These are phyloP conservation scores for Leccinellum luteum DNA, from an alignment of 768 basidiomycete species.

Conservation along the genomic window DNA sequence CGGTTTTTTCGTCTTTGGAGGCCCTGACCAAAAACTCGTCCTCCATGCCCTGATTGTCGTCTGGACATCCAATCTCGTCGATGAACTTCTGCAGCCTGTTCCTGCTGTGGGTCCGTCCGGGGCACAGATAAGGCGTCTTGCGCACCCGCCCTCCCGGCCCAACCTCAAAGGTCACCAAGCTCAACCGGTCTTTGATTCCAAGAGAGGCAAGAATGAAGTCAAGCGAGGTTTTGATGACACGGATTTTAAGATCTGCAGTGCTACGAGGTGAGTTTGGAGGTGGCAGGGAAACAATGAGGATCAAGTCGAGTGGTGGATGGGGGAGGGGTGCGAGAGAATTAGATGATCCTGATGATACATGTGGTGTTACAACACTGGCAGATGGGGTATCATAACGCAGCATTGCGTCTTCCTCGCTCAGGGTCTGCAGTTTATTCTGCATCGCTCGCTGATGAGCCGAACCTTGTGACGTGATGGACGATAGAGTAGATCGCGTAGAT, in stretches of 20 bases:
- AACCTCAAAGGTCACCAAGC: conserved; percentile 90
- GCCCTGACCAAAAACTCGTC: conserved; percentile 67
- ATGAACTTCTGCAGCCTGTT: conserved; percentile 74
- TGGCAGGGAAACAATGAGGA: conserved; percentile 88
- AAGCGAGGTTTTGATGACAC: conserved; percentile 84
- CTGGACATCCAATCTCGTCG: conserved; percentile 56
- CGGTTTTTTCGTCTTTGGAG: conserved; percentile 89
- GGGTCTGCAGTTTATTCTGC: conserved; percentile 53
- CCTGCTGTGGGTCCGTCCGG: conserved; percentile 67
- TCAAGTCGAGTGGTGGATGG: conserved; percentile 88
- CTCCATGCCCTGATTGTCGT: conserved; percentile 45
- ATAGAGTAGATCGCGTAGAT: conserved; percentile 65
- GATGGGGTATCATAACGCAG: conserved; percentile 50
- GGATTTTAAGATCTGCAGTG: conserved; percentile 81
- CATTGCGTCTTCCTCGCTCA: conserved; percentile 72
- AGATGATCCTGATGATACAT: conserved; percentile 70
- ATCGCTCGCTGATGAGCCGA: conserved; percentile 41
- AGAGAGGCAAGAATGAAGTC: conserved; percentile 83
- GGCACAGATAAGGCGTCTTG: conserved; percentile 89
- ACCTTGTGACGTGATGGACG: conserved; percentile 72
- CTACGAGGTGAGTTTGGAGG: conserved; percentile 67
- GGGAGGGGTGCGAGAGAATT: conserved; percentile 79
- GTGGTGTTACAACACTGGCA: conserved; percentile 61
- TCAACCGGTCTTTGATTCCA: conserved; percentile 75
- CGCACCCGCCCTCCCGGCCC: conserved; percentile 79